Evolutionary conservation across 768 basidiomycete genomes (phyloP).

Genomic region (Crucibulum laeve): DNA sequence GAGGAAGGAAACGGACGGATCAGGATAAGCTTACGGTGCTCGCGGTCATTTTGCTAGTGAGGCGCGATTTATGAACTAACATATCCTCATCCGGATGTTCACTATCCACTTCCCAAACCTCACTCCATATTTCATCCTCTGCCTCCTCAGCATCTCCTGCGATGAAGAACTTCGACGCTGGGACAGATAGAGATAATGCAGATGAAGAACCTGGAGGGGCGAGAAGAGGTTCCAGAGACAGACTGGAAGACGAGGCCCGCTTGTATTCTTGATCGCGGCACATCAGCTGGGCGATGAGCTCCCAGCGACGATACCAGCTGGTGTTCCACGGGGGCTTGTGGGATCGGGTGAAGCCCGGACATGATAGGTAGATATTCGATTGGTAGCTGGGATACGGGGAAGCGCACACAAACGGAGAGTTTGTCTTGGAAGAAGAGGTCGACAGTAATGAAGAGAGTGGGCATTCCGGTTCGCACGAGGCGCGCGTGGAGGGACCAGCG

Average conservation of each 20-base stretch:
- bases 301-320: conserved; percentile 53
- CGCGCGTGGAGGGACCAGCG: background rate
- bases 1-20: too few species aligned
- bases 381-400: background rate
- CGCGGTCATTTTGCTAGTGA: background rate
- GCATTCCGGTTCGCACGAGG: background rate
- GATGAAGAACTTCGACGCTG: background rate
- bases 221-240: background rate
- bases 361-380: conserved; percentile 1
- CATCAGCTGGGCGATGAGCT: conserved; percentile 42
- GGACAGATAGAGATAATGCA: background rate
- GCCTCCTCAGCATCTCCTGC: background rate
- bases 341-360: conserved; percentile 5
- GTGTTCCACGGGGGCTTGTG: conserved; percentile 32
- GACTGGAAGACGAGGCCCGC: background rate
- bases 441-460: background rate
- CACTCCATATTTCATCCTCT: background rate
- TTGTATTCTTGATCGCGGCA: conserved; percentile 19
- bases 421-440: background rate
- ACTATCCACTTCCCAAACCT: background rate
- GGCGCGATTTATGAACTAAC: background rate
- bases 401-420: background rate
- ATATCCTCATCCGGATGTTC: background rate
- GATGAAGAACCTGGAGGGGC: background rate
- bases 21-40: background rate